phyloP scores from a whole-genome alignment of 768 basidiomycete species.

The Mycena galopus region DNA sequence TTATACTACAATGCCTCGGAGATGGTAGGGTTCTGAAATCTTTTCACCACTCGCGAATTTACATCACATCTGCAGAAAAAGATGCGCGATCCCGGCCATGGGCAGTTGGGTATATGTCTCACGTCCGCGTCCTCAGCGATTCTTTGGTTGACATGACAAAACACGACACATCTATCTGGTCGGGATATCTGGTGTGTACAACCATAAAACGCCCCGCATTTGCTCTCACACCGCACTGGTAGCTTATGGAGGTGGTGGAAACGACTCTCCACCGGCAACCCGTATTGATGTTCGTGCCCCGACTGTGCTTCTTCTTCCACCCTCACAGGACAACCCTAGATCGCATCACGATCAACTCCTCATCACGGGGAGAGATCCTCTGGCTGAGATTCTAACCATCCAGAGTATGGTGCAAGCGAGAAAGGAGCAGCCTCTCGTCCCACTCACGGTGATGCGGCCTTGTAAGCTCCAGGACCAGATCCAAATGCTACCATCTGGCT shows the following conservation, averaged over 20 bases:
- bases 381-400: background rate
- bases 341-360: constrained; percentile 27
- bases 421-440: background rate
- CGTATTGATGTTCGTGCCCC: constrained; percentile 3
- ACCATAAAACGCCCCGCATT: background rate
- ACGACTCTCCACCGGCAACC: background rate
- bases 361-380: background rate
- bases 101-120: constrained; percentile 14
- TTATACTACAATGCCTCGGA: constrained; percentile 10
- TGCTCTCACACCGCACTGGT: background rate
- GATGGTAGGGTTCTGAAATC: background rate
- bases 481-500: background rate
- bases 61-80: background rate
- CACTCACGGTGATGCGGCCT: background rate
- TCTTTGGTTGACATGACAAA: background rate
- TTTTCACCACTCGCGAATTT: background rate
- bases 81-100: constrained; percentile 1
- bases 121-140: background rate
- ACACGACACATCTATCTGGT: background rate
- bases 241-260: constrained; percentile 12
- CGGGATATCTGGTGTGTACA: background rate
- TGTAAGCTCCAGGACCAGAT: background rate
- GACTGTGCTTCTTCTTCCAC: background rate
- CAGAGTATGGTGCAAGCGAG: background rate
- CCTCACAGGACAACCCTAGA: background rate